phyloP scores from a whole-genome alignment of 257 asterid genomes.

The Vinca minor region DNA sequence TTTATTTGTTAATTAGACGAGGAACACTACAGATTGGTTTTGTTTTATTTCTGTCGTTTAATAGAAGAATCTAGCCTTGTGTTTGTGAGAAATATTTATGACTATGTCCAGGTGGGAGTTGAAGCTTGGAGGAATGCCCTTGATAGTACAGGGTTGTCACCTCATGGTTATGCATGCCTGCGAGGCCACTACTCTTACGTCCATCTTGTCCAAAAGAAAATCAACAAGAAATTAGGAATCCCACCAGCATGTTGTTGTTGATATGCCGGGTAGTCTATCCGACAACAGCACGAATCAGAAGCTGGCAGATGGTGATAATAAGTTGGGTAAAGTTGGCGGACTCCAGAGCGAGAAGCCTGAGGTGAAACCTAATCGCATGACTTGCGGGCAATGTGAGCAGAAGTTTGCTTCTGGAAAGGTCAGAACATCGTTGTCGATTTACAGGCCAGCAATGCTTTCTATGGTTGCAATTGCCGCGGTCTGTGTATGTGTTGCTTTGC shows the following conservation, averaged over 20 bases:
- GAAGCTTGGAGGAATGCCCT: conserved; percentile 59
- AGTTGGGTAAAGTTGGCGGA: conserved; percentile 20
- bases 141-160: conserved; percentile 60
- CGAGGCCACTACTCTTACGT: conserved; percentile 59
- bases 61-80: background rate
- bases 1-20: background rate
- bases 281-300: conserved; percentile 28
- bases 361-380: conserved; percentile 5
- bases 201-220: conserved; percentile 54
- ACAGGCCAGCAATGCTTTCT: conserved; percentile 46
- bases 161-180: conserved; percentile 61
- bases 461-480: conserved; percentile 42
- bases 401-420: conserved; percentile 23
- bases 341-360: conserved; percentile 25
- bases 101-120: conserved; percentile 54
- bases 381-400: conserved; percentile 32
- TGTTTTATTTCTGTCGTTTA: background rate
- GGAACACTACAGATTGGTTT: background rate
- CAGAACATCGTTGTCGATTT: conserved; percentile 32
- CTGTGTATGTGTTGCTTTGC: conserved; percentile 42
- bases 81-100: conserved; percentile 3
- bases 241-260: conserved; percentile 31
- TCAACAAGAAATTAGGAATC: conserved; percentile 26
- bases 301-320: background rate
- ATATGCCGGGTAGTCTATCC: conserved; percentile 28